These are phyloP conservation scores for Trichoderma brevicompactum DNA, from an alignment of 2,329 filamentous ascomycete species.

Conservation along the genomic window DNA sequence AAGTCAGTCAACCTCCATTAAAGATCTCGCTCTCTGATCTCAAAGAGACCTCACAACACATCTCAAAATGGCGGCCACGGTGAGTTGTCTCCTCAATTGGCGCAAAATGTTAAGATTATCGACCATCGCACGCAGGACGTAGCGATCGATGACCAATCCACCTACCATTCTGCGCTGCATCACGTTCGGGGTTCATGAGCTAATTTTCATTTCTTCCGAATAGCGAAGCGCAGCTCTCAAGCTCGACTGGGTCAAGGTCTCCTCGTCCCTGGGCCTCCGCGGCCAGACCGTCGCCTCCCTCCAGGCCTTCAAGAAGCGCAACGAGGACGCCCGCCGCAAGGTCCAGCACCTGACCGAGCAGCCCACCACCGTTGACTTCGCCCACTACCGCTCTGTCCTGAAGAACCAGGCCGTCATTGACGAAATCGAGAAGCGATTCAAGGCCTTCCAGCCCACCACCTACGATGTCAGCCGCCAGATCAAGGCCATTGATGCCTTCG, in stretches of 20 bases:
- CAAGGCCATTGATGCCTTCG: slow-evolving; percentile 97
- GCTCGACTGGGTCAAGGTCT: slow-evolving; percentile 98
- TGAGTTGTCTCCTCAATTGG: slow-evolving; percentile 55
- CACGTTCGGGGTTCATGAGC: slow-evolving; percentile 48
- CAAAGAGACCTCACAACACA: slow-evolving; percentile 50
- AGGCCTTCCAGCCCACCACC: slow-evolving; percentile 84
- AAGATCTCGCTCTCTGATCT: slow-evolving; percentile 57
- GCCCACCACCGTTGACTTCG: slow-evolving; percentile 87
- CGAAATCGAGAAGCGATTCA: slow-evolving; percentile 97
- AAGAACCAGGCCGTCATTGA: slow-evolving; percentile 96
- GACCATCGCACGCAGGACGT: slow-evolving; percentile 3
- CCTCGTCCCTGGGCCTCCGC: slow-evolving; percentile 91
- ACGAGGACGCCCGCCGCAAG: slow-evolving; percentile 97
- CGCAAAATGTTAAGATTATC: not conserved
- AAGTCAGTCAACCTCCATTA: slow-evolving; percentile 50
- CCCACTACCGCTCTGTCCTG: slow-evolving; percentile 85
- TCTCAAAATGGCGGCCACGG: slow-evolving; percentile 68
- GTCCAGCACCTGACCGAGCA: slow-evolving; percentile 82
- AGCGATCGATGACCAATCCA: not conserved
- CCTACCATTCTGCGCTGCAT: slow-evolving; percentile 29
- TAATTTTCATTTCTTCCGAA: slow-evolving; percentile 52
- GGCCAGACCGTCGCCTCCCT: slow-evolving; percentile 92
- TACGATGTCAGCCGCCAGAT: slow-evolving; percentile 94
- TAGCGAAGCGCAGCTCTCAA: slow-evolving; percentile 98
- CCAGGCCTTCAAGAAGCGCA: slow-evolving; percentile 98